These are phyloP conservation scores for Chrysanthemum makinoi DNA, from an alignment of 129 eudicot species.

Conservation along the genomic window DNA sequence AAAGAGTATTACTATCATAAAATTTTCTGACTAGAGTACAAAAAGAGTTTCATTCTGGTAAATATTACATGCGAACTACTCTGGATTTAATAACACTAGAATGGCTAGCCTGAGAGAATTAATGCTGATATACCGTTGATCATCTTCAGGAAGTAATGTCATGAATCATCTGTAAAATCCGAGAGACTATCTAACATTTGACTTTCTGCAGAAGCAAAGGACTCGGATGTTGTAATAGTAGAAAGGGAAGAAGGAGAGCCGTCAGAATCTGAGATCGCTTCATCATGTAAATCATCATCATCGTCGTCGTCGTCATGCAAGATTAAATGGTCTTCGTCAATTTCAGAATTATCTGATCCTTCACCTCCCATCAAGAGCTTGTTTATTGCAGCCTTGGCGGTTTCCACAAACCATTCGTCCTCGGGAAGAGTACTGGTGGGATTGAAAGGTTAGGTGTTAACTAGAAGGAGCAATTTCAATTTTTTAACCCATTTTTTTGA, in stretches of 20 bases:
- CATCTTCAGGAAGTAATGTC: conserved; percentile 24
- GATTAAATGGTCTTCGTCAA: conserved; percentile 68
- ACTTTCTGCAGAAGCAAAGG: conserved; percentile 92
- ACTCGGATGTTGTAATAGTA: conserved; percentile 58
- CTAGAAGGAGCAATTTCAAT: background rate
- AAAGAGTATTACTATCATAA: conserved; percentile 7
- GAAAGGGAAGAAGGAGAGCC: conserved; percentile 83
- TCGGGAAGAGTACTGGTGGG: conserved; percentile 66
- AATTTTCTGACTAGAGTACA: conserved; percentile 5
- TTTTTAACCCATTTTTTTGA: background rate
- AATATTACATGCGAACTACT: conserved; percentile 19
- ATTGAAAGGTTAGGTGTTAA: conserved; percentile 6
- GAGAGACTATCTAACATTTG: conserved; percentile 75
- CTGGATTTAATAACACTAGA: conserved; percentile 12
- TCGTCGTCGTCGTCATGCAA: conserved; percentile 52
- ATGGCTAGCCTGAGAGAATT: conserved; percentile 8
- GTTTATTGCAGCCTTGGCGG: conserved; percentile 90
- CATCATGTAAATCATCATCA: conserved; percentile 34
- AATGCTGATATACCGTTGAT: background rate
- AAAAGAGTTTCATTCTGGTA: background rate
- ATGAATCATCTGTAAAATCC: conserved; percentile 62
- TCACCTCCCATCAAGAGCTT: conserved; percentile 79
- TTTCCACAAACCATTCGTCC: conserved; percentile 96
- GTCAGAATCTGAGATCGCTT: conserved; percentile 67
- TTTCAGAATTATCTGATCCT: conserved; percentile 75